These are phyloP conservation scores for Mucor sp. DNA, from an alignment of 371 early-diverging fungal species.

Conservation along the genomic window DNA sequence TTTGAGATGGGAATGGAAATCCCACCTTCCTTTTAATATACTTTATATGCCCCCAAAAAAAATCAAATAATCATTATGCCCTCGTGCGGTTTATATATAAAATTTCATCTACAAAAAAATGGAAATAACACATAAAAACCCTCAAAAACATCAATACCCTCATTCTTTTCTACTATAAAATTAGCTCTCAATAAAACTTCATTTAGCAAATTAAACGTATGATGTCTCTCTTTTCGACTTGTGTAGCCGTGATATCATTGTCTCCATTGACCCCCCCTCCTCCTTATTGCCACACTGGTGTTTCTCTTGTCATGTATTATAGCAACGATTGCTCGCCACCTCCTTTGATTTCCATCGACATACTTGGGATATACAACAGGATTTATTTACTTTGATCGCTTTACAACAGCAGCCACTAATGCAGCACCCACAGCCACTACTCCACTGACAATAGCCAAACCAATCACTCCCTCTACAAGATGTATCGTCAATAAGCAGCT, in stretches of 20 bases:
- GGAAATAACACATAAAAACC: neutral
- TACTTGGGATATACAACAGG: neutral
- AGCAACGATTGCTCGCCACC: too few species aligned
- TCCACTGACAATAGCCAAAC: constrained; percentile 88
- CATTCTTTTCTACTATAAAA: neutral
- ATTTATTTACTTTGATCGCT: constrained; percentile 26
- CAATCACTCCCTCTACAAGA: constrained; percentile 77
- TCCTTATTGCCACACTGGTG: neutral
- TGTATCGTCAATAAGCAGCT: neutral
- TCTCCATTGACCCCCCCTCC: neutral
- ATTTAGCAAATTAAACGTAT: neutral
- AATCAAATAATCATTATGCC: neutral
- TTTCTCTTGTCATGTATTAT: neutral
- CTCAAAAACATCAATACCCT: neutral
- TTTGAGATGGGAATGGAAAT: constrained; percentile 39
- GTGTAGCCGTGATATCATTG: neutral
- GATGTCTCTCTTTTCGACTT: neutral
- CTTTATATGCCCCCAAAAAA: neutral
- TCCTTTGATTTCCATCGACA: neutral
- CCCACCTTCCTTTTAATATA: constrained; percentile 6
- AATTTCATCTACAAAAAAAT: neutral
- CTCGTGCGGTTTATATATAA: constrained; percentile 1
- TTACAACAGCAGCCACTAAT: constrained; percentile 45
- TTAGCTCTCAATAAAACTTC: neutral
- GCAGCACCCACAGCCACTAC: constrained; percentile 69